Conservation (phyloP, 805 yeast genomes). For the Saturnispora besseyi region DNA sequence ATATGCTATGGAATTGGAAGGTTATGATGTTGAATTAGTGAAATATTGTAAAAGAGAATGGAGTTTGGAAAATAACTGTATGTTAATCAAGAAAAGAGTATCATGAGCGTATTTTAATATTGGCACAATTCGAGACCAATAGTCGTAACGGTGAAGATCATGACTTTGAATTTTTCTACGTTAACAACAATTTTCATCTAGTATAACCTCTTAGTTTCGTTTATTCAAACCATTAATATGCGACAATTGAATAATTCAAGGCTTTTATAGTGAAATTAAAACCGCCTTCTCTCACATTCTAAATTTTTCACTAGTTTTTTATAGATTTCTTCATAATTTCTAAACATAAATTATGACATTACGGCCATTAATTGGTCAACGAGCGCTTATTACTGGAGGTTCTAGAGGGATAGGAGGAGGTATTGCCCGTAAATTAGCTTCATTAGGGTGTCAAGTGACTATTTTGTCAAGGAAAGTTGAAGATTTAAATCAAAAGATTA, state of each 20-base stretch:
- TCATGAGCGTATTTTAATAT: neutral
- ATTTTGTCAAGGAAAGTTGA: conserved; percentile 41
- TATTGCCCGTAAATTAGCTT: conserved; percentile 43
- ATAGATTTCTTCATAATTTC: too few relatives aligned
- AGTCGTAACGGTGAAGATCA: too few relatives aligned
- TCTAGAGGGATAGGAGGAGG: conserved; percentile 58
- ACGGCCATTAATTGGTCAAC: conserved; percentile 14
- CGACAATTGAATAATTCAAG: too few relatives aligned
- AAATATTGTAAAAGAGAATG: conserved; percentile 48
- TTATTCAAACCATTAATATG: too few relatives aligned
- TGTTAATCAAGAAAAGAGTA: conserved; percentile 16
- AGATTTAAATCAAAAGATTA: conserved; percentile 25
- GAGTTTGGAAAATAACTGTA: conserved; percentile 54
- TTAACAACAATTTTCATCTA: too few relatives aligned
- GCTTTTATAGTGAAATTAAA: too few relatives aligned
- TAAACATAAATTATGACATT: neutral
- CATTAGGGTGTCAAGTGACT: conserved; percentile 42
- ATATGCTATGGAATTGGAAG: conserved; percentile 33
- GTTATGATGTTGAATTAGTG: conserved; percentile 41
- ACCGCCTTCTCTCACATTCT: too few relatives aligned
- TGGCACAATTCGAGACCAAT: too few relatives aligned
- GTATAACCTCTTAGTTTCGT: too few relatives aligned
- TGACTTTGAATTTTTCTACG: too few relatives aligned
- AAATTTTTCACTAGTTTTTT: neutral
- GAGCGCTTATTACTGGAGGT: conserved; percentile 57